These are phyloP conservation scores for Aureobasidium sp. DNA, from an alignment of 2,329 filamentous ascomycete genomes.

Conservation along the genomic window DNA sequence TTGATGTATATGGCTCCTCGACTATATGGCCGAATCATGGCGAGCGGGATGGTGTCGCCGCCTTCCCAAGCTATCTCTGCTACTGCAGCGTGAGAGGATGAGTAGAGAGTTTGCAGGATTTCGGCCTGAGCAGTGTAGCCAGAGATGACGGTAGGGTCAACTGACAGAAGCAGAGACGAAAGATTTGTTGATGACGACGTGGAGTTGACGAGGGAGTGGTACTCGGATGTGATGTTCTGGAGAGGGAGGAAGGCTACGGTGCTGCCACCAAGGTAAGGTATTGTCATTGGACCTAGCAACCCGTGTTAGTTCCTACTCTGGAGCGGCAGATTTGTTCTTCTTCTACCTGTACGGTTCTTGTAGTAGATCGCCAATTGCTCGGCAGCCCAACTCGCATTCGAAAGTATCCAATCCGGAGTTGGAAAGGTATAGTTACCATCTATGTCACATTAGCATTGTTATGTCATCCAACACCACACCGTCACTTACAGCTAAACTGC, in stretches of 20 bases:
- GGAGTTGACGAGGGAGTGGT: slow-evolving; percentile 10
- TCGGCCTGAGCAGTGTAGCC: slow-evolving; percentile 44
- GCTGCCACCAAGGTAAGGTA: slow-evolving; percentile 27
- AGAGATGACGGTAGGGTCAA: slow-evolving; percentile 36
- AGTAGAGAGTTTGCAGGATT: slow-evolving; percentile 39
- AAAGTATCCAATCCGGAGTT: slow-evolving; percentile 26
- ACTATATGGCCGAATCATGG: slow-evolving; percentile 32
- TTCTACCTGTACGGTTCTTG: slow-evolving; percentile 6
- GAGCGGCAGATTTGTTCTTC: no score
- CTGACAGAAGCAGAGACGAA: slow-evolving; percentile 19
- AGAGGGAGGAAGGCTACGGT: slow-evolving; percentile 21
- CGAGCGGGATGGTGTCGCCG: slow-evolving; percentile 20
- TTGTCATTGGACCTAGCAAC: slow-evolving; percentile 21
- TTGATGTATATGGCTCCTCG: slow-evolving; percentile 30
- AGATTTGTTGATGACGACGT: slow-evolving; percentile 16
- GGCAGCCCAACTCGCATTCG: slow-evolving; percentile 18
- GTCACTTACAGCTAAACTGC: slow-evolving; percentile 8
- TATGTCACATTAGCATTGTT: slow-evolving; percentile 6
- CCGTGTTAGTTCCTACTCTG: no score
- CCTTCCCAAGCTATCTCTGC: slow-evolving; percentile 40
- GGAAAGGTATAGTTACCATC: slow-evolving; percentile 21
- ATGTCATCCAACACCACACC: background rate
- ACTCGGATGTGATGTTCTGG: slow-evolving; percentile 15
- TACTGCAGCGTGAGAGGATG: slow-evolving; percentile 35
- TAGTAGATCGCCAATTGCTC: background rate